These are phyloP conservation scores for Colletotrichum simmondsii DNA, from an alignment of 2,329 filamentous ascomycete genomes.

Conservation along the genomic window DNA sequence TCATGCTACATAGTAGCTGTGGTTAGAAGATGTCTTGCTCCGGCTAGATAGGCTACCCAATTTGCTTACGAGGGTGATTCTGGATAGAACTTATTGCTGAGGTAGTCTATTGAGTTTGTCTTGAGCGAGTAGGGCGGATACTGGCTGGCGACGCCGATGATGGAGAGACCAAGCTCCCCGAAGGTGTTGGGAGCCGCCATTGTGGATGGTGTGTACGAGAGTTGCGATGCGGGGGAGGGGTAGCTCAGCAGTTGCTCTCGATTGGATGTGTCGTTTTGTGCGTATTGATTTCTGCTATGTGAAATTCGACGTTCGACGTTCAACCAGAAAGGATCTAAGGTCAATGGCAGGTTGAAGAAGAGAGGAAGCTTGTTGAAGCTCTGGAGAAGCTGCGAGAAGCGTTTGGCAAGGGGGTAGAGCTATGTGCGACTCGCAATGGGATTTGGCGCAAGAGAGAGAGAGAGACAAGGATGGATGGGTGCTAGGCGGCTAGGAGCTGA, in stretches of 20 bases:
- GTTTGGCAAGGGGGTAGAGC: not conserved
- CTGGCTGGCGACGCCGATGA: slow-evolving; percentile 67
- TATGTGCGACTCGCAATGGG: slow-evolving; percentile 9
- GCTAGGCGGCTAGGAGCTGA: not conserved
- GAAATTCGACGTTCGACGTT: not conserved
- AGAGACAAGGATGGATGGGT: not conserved
- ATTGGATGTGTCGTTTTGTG: not conserved
- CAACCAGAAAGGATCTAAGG: no score
- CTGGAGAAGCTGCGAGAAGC: not conserved
- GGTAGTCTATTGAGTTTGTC: slow-evolving; percentile 59
- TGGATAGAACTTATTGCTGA: slow-evolving; percentile 68
- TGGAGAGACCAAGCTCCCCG: slow-evolving; percentile 67
- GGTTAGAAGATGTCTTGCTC: no score
- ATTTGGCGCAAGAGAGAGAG: not conserved
- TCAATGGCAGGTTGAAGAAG: slow-evolving; percentile 1
- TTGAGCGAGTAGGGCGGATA: slow-evolving; percentile 69
- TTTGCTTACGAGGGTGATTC: slow-evolving; percentile 66
- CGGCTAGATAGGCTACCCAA: not conserved
- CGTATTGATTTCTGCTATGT: not conserved
- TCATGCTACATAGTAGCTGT: slow-evolving; percentile 57
- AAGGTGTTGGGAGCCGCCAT: slow-evolving; percentile 57
- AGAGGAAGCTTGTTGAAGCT: not conserved
- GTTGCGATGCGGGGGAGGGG: slow-evolving; percentile 29
- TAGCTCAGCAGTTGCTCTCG: not conserved
- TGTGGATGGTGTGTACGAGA: not conserved